Conservation (phyloP, 2,329 filamentous ascomycete genomes). For the Trichoderma sp. region DNA sequence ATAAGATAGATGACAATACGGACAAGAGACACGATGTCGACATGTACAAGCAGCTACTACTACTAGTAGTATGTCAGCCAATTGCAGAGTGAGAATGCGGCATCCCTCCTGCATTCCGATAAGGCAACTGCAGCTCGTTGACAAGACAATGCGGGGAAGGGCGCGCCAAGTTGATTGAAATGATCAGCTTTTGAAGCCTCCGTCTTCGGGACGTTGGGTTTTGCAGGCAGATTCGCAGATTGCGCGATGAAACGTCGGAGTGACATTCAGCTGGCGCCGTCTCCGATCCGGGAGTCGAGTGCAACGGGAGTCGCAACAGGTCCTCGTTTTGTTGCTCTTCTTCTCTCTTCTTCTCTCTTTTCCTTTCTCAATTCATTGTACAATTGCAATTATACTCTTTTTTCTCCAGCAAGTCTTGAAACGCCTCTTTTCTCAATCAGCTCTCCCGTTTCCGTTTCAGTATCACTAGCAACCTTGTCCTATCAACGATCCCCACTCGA, state of each 20-base stretch:
- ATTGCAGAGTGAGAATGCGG: neutral
- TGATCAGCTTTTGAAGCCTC: neutral
- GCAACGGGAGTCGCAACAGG: neutral
- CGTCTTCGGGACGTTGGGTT: neutral
- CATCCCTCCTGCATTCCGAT: neutral
- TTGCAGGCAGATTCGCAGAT: neutral
- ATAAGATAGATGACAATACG: neutral
- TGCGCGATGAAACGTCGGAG: neutral
- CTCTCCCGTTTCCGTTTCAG: neutral
- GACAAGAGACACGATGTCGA: neutral
- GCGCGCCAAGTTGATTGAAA: neutral
- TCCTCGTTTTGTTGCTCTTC: neutral
- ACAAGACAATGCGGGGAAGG: slow-evolving; percentile 12
- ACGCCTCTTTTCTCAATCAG: neutral
- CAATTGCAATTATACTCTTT: neutral
- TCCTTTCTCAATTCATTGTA: neutral
- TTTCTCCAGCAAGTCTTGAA: neutral
- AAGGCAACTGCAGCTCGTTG: neutral
- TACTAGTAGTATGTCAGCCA: too few relatives aligned
- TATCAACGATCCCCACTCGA: neutral
- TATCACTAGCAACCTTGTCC: neutral
- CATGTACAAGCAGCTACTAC: too few relatives aligned
- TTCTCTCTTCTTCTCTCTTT: neutral
- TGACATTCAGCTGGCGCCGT: neutral
- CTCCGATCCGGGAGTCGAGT: neutral